These are phyloP conservation scores for Talaromyces sp. DNA, from an alignment of 2,329 filamentous ascomycete genomes.

Conservation along the genomic window DNA sequence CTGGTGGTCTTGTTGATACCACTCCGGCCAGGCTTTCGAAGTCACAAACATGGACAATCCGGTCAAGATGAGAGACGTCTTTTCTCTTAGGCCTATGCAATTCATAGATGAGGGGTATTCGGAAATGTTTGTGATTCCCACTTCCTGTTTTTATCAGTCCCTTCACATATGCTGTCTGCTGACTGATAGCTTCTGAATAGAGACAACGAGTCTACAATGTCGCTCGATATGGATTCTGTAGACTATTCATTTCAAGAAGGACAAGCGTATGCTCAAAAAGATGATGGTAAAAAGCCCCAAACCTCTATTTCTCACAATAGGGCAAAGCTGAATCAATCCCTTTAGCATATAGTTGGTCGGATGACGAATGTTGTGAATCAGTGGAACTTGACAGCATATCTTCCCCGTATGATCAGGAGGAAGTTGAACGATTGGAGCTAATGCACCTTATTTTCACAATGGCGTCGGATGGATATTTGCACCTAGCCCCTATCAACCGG, in stretches of 20 bases:
- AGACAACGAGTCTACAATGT: conserved; percentile 18
- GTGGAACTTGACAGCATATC: not conserved
- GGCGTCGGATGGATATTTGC: conserved; percentile 10
- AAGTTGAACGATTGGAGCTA: conserved; percentile 10
- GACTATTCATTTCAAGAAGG: conserved; percentile 20
- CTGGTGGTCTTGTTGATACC: not conserved
- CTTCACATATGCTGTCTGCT: not conserved
- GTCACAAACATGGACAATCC: not conserved
- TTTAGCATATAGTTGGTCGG: conserved; percentile 1
- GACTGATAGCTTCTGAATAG: not conserved
- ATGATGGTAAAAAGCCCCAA: not conserved
- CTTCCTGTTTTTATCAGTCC: not conserved
- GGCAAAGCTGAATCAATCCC: not conserved
- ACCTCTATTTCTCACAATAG: not conserved
- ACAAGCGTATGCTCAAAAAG: conserved; percentile 8
- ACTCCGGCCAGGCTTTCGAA: not conserved
- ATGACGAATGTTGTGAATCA: conserved; percentile 1
- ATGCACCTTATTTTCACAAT: conserved; percentile 16
- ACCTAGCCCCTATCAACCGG: conserved; percentile 12
- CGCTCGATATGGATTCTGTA: conserved; percentile 20
- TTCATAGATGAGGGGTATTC: conserved; percentile 12
- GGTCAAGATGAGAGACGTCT: not conserved
- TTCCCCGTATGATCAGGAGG: conserved; percentile 14
- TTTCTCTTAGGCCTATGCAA: not conserved
- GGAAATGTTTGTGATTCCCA: not conserved